Base-by-base conservation (phyloP, 257 asterid species). In the Solanum ossicruentum region DNA sequence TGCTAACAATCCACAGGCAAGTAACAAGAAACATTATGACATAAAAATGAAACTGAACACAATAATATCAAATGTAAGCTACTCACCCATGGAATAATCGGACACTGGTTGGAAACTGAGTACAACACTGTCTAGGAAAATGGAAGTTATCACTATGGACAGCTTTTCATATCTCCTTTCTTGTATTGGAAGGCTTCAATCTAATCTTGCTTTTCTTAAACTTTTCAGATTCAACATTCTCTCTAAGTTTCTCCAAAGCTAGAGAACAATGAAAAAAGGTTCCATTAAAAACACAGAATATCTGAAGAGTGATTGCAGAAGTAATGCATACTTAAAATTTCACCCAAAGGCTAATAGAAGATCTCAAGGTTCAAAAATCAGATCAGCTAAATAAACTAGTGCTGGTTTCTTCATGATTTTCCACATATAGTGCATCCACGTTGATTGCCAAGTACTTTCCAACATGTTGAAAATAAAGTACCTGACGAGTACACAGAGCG, bases 231-330 rank as follows among this genome's bases (percentile, higher is more conserved):
- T 89, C 87, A 61, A 93, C 89, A 47, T 89, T 90, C 90, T 90
- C 95, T 89, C 91, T 92, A 90, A 94, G 85, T 88, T 90, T 92
- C 88, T 85, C 93, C 97, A 28, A 88, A 23, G 97, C 99, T 95
- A 49, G 82, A 77, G 60, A 28, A 51, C n/a, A 51, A 16, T 5
- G 95, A 69, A 51, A 61, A 21, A 70, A 73, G 49, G 83, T 41
- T 20, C 67, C 20, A 79, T 60, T 56, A 23, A 63, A 52, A 70
- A 56, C 49, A 23, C 69, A 67, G 15, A 20, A 43, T 57, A 81
- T n/a, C 67, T 7, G 43, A 77, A 9, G 47, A 49, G 82, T 77
- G 26, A 51, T 52, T 77, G 82, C 60, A 51, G 63, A 51, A 51
- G 18, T 49, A 13, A 63, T 26, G 10, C 47, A 47, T 75, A 49